Base-by-base conservation (phyloP, 139 green algal genomes). In the Spirogloea muscicola region DNA sequence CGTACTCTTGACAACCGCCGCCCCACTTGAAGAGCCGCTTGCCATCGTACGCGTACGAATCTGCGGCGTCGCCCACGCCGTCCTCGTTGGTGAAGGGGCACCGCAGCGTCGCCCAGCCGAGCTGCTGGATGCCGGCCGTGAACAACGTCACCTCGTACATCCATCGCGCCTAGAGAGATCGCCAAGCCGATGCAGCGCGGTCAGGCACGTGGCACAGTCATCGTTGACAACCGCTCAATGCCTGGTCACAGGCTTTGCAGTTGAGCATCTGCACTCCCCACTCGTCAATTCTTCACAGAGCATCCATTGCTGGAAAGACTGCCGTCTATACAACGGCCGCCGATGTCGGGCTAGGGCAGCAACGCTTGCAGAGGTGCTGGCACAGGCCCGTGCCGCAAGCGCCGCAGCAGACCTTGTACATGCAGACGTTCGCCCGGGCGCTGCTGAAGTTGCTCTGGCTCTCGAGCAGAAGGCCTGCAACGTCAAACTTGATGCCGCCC, bases 21-120 rank as follows among this genome's bases (percentile, higher is more conserved):
- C 87, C 91, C 93, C 93, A 97, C 70, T 92, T 92, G 36, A 77
- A 77, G 18, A 89, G 58, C 25, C 93, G 85, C 73, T 96, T 95
- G 6, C 90, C 90, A 48, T 94, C 89, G 66, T 86, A 91, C 1
- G 90, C 90, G 61, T 91, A 95, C 38, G 80, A 91, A 82, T 97
- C 86, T 0, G 84, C 67, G 10, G 83, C 89, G 69, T 97, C 93
- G 1, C 93, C 93, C 42, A 97, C 90, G 9, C 93, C 93, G 72
- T 97, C 90, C 76, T 97, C 93, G 4, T 83, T 80, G 4, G 87
- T 97, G 85, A 96, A 97, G 1, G 85, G 87, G 46, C 89, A 94
- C 13, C 69, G 31, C 1, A 90, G 43, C 0, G 92, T 95, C 18
- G 87, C 90, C 91, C 91, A 97, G 1, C 92, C 89, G 39, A 96